Conservation (phyloP, 331 rosid species). For the Quercus tomentella region DNA sequence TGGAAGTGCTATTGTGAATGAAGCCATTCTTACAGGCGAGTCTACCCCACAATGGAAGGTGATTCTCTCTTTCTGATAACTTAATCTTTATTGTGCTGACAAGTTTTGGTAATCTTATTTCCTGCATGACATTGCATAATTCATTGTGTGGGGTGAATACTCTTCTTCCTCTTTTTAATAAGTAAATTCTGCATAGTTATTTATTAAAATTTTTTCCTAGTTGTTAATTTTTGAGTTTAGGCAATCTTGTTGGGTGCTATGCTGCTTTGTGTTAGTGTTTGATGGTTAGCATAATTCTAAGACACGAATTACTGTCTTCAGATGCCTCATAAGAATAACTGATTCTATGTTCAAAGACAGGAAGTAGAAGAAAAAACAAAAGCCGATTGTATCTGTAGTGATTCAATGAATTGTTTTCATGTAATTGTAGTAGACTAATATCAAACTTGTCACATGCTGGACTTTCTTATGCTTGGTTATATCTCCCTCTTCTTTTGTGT, state of each 20-base stretch:
- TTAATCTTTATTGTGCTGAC: conserved; percentile 1
- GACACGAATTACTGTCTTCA: neutral
- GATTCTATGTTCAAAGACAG: neutral
- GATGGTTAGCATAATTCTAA: neutral
- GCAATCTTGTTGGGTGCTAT: neutral
- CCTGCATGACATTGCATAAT: no score
- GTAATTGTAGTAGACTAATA: neutral
- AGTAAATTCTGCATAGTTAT: neutral
- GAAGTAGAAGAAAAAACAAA: neutral
- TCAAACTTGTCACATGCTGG: neutral
- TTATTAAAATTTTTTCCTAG: neutral
- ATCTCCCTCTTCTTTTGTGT: neutral
- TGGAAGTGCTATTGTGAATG: conserved; percentile 94
- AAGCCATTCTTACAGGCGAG: conserved; percentile 99
- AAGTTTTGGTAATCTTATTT: neutral
- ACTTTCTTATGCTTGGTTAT: neutral
- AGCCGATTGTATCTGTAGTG: neutral
- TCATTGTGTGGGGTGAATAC: neutral
- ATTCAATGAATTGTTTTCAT: neutral
- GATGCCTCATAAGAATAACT: neutral
- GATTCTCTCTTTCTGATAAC: conserved; percentile 37
- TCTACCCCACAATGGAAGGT: conserved; percentile 99
- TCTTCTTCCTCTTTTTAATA: neutral
- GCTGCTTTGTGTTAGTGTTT: neutral
- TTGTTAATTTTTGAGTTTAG: neutral